Percentiles rank a stretch among this genome's conserved stretches.
Evolutionary conservation across 495 filamentous ascomycete species (phyloP).

Genomic region (Talaromyces wortmannii): DNA sequence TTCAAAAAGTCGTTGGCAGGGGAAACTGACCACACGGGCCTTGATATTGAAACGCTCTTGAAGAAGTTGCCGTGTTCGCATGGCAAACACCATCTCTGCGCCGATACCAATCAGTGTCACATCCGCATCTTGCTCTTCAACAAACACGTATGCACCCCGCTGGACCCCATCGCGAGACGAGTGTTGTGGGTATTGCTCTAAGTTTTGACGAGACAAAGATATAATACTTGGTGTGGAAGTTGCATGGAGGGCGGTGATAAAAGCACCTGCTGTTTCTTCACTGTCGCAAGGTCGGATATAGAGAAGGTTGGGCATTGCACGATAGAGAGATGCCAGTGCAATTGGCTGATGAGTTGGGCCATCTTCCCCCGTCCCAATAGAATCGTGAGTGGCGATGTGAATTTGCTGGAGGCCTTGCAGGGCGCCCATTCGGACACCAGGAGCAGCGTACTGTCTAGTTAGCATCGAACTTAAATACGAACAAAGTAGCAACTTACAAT

Average conservation of each 20-base stretch:
- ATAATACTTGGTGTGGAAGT: conserved; percentile 40
- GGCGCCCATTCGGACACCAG: conserved; percentile 53
- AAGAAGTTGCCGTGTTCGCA: conserved; percentile 27
- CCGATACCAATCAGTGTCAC: conserved; percentile 45
- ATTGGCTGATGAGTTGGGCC: conserved; percentile 58
- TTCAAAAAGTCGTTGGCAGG: conserved; percentile 48
- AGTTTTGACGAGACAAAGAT: conserved; percentile 37
- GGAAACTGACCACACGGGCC: conserved; percentile 47
- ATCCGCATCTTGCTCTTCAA: conserved; percentile 28
- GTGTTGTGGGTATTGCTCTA: conserved; percentile 30
- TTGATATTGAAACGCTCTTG: conserved; percentile 25
- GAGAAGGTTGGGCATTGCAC: conserved; percentile 55
- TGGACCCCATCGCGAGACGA: conserved; percentile 34
- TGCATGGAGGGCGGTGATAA: conserved; percentile 37
- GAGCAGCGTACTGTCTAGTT: conserved; percentile 38
- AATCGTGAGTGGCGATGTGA: conserved; percentile 56
- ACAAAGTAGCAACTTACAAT: conserved; percentile 10
- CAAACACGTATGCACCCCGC: conserved; percentile 40
- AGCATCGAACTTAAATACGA: background rate
- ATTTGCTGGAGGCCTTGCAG: conserved; percentile 49
- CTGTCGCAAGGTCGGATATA: conserved; percentile 51
- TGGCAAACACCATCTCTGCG: conserved; percentile 39
- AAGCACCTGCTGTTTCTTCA: conserved; percentile 51
- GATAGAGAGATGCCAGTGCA: conserved; percentile 48
- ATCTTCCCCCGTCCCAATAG: conserved; percentile 52